Base-by-base conservation (phyloP, 345 rosid species). In the Sisymbrium irio region DNA sequence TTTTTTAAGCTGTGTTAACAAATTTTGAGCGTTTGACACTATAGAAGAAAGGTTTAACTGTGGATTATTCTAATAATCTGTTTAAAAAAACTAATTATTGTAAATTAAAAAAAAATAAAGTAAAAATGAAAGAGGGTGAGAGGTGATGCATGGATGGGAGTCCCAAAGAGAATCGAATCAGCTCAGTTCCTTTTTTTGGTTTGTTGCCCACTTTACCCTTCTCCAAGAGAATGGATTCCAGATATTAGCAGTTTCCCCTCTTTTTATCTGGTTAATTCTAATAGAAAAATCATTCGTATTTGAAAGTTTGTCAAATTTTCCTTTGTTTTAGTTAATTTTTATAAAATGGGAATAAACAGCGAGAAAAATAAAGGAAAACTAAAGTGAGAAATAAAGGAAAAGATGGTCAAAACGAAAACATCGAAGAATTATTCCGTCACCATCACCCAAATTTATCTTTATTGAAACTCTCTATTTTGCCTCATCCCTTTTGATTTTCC, bases 141-240 rank as follows among this genome's bases (percentile, higher is more conserved):
- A 56, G 80, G 62, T 71, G 67, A 78, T 78, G 81, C 81, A 78
- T 78, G 78, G 78, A 78, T 73, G 81, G 74, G 78, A 78, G 73
- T 78, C 75, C 78, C 82, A 57, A 78, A 56, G 78, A 67, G 74
- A 78, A 73, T 78, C 78, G 78, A 78, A 78, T 78, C 74, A 78
- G 60, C 33, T 68, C 82, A 68, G 69, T 54, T 78, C 74, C 78
- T 67, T 68, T 73, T 37, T 51, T 42, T 40, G 49, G 54, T 35
- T 56, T 9, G 17, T 66, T 39, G 30, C 59, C 67, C 17, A 62
- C 78, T 78, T 78, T 78, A 78, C 75, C n/a, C 74, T 78, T 73
- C 82, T 74, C 82, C 82, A 78, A 78, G 82, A 73, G 67, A 78
- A 78, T 78, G 82, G 78, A 68, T 47, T 73, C 82, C 82, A 78